Evolutionary conservation across 192 early-diverging fungal genomes (phyloP).

Genomic region (Linderina pennispora): DNA sequence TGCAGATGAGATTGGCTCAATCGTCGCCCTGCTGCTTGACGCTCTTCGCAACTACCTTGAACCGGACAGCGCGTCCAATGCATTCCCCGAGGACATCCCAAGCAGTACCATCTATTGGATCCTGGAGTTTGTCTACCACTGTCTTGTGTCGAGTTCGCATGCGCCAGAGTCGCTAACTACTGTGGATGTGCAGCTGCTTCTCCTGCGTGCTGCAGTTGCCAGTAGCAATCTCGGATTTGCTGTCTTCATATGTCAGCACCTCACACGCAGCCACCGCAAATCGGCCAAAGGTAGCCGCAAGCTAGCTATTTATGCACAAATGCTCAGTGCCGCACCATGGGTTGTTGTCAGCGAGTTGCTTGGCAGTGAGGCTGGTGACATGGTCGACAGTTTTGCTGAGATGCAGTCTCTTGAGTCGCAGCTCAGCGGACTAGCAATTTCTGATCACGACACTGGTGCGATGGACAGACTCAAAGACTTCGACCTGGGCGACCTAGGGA

Average conservation of each 20-base stretch:
- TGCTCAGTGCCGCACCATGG: slow-evolving; percentile 3
- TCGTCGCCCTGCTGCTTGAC: too few relatives aligned
- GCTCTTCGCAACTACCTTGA: not conserved
- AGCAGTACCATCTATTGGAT: slow-evolving; percentile 27
- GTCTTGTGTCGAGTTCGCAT: slow-evolving; percentile 2
- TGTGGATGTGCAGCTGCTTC: slow-evolving; percentile 9
- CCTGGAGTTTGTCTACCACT: slow-evolving; percentile 26
- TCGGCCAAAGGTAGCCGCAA: slow-evolving; percentile 1
- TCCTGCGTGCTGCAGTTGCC: slow-evolving; percentile 11
- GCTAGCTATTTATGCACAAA: not conserved
- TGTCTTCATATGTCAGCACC: slow-evolving; percentile 12
- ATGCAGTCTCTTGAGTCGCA: too few relatives aligned
- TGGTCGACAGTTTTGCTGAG: slow-evolving; percentile 1
- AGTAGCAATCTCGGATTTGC: slow-evolving; percentile 28
- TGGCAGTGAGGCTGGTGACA: slow-evolving; percentile 2
- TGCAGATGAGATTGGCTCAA: too few relatives aligned
- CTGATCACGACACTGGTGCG: too few relatives aligned
- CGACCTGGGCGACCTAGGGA: slow-evolving; percentile 3
- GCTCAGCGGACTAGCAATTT: too few relatives aligned
- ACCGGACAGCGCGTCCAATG: too few relatives aligned
- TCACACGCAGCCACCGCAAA: too few relatives aligned
- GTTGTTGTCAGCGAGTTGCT: not conserved
- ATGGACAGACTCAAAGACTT: slow-evolving; percentile 4
- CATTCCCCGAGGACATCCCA: too few relatives aligned
- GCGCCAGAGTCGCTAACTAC: not conserved